Evolutionary conservation across 352 stramenopile species (phyloP).

Genomic region (Hyaloperonospora arabidopsidis): DNA sequence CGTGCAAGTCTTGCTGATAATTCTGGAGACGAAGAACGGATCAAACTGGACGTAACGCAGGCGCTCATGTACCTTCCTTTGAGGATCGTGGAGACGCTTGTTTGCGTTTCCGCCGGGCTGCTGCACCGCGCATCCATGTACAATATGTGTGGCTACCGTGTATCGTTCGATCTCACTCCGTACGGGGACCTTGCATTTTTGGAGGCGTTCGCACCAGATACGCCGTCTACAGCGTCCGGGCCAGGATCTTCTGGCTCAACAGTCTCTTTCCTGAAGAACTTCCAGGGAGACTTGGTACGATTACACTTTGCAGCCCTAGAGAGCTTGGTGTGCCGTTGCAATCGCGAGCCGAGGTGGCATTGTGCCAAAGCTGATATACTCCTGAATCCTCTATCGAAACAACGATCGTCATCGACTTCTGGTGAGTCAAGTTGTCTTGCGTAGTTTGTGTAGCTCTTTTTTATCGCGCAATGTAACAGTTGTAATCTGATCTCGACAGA

Average conservation of each 20-base stretch:
- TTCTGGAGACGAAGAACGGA: slow-evolving; percentile 6
- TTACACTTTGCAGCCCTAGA: slow-evolving; percentile 48
- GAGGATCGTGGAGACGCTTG: slow-evolving; percentile 59
- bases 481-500: slow-evolving; percentile 34
- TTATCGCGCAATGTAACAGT: slow-evolving; percentile 3
- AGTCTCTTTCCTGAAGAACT: slow-evolving; percentile 43
- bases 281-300: slow-evolving; percentile 47
- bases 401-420: slow-evolving; percentile 51
- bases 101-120: slow-evolving; percentile 57
- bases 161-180: slow-evolving; percentile 73
- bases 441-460: neutral
- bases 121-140: slow-evolving; percentile 60
- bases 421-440: slow-evolving; percentile 25
- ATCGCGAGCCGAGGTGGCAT: slow-evolving; percentile 73
- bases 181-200: slow-evolving; percentile 75
- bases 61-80: slow-evolving; percentile 51
- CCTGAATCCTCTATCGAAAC: slow-evolving; percentile 62
- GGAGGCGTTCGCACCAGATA: slow-evolving; percentile 59
- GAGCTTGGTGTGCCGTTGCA: slow-evolving; percentile 45
- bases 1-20: slow-evolving; percentile 7
- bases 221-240: slow-evolving; percentile 11
- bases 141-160: slow-evolving; percentile 69
- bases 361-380: slow-evolving; percentile 60
- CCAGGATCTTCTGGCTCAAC: slow-evolving; percentile 24
- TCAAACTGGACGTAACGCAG: slow-evolving; percentile 22